Evolutionary conservation across 257 asterid species (phyloP), one percentile per base, ranked within the genome.

Genomic region (Capsicum chinense): DNA sequence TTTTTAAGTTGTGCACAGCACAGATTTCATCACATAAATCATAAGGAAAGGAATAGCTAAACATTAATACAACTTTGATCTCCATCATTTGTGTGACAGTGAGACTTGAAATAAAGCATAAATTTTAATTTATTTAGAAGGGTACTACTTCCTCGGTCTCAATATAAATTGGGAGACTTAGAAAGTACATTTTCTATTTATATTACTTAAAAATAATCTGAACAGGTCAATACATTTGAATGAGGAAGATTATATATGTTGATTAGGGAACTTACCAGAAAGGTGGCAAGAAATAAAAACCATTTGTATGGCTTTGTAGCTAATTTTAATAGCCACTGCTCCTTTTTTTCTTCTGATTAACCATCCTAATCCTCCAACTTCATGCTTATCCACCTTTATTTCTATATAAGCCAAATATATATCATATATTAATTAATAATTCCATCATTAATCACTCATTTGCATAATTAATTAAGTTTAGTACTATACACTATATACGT

Each of bases 321-420:
- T 89, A 19, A 93, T 83, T 82, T 86, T 89, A 80, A 91, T 71
- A 37, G 91, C 96, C 57, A 91, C 96, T 15, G 92, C 97, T 69
- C 97, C 96, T 90, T 93, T 93, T 82, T 89, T 91, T 88, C 94
- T 91, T 86, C 97, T 60, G 9, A 93, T 90, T 79, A 92, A 88
- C 56, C 97, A 93, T 79, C 93, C 95, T 83, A 86, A 86, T 33
- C 97, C 96, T 10, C 94, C 96, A 69, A 88, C 84, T 0, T 83
- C 88, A 82, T 90, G 91, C 83, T 91, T 92, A 84, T 93, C 96
- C 83, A 90, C 89, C 62, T 87, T 91, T 56, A 92, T 1, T 44
- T 91, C 97, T 93, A 26, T 8, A 78, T 13, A 52, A 76, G 83
- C 76, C 81, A 48, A 13, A 9, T 42, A 62, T 26, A 5, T 26